These are phyloP conservation scores for Ustilago curta DNA, from an alignment of 1,284 basidiomycete species.

Conservation along the genomic window DNA sequence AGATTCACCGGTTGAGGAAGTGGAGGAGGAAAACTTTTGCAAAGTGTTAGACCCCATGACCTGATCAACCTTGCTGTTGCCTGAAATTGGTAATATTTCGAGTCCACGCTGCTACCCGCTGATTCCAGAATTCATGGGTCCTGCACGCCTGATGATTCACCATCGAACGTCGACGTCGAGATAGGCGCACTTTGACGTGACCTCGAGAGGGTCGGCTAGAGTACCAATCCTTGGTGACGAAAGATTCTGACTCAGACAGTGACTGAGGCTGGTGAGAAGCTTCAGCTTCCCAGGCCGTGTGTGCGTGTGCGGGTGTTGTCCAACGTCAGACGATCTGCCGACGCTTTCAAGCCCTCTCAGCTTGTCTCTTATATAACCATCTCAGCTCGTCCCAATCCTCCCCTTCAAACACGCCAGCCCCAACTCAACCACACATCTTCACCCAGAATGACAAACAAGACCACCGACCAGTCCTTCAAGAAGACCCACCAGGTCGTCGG, in stretches of 20 bases:
- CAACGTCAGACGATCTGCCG: slow-evolving; percentile 1
- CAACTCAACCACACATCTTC: not conserved
- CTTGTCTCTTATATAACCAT: not conserved
- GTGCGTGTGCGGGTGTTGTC: no score
- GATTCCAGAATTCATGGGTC: not conserved
- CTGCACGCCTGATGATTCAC: slow-evolving; percentile 35
- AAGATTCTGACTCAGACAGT: slow-evolving; percentile 9
- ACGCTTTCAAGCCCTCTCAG: not conserved
- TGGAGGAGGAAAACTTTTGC: slow-evolving; percentile 9
- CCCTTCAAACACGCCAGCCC: no score
- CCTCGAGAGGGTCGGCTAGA: not conserved
- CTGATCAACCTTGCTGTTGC: not conserved
- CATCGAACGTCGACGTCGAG: slow-evolving; percentile 22
- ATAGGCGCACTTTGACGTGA: slow-evolving; percentile 33
- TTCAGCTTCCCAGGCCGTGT: no score
- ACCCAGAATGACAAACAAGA: slow-evolving; percentile 34
- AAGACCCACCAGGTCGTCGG: slow-evolving; percentile 52
- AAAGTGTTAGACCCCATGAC: not conserved
- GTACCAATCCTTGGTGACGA: not conserved
- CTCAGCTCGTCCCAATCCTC: not conserved
- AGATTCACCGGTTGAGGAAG: not conserved
- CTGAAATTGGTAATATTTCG: no score
- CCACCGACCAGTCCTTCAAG: slow-evolving; percentile 47
- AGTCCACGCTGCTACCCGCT: no score
- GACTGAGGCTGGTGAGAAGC: not conserved